These are phyloP conservation scores for Urtica urens DNA, from an alignment of 306 rosid genomes.

Conservation along the genomic window DNA sequence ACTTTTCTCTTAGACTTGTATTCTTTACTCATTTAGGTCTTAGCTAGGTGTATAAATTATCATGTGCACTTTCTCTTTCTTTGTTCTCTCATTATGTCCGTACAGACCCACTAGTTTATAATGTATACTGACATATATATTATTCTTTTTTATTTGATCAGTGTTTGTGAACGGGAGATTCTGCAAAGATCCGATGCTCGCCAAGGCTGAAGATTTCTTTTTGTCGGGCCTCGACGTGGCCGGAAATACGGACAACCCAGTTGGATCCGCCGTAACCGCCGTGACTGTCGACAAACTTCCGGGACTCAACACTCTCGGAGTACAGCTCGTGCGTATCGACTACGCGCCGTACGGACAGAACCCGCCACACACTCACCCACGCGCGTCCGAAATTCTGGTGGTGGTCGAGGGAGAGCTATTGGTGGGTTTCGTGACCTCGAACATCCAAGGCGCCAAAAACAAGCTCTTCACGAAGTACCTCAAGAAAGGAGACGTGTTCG, in stretches of 20 bases:
- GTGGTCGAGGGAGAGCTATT: conserved; percentile 21
- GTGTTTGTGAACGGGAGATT: conserved; percentile 10
- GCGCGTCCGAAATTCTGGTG: conserved; percentile 13
- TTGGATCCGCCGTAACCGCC: conserved; percentile 6
- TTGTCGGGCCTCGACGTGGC: background rate
- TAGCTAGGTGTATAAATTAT: no score
- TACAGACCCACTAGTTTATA: no score
- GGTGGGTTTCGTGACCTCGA: conserved; percentile 28
- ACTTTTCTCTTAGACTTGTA: no score
- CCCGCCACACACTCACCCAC: conserved; percentile 11
- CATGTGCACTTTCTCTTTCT: no score
- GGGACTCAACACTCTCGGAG: conserved; percentile 5
- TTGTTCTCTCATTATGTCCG: no score
- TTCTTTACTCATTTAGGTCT: no score
- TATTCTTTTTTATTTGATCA: no score
- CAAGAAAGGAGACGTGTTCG: conserved; percentile 10
- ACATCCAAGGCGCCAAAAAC: background rate
- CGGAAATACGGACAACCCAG: conserved; percentile 4
- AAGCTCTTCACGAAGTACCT: background rate
- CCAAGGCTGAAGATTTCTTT: conserved; percentile 7
- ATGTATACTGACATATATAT: no score
- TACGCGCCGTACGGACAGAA: conserved; percentile 11
- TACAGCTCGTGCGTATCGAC: conserved; percentile 8
- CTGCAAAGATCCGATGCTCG: conserved; percentile 9
- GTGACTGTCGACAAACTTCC: conserved; percentile 12